These are phyloP conservation scores for Solanum infundibuliforme DNA, from an alignment of 257 asterid genomes.

Conservation along the genomic window DNA sequence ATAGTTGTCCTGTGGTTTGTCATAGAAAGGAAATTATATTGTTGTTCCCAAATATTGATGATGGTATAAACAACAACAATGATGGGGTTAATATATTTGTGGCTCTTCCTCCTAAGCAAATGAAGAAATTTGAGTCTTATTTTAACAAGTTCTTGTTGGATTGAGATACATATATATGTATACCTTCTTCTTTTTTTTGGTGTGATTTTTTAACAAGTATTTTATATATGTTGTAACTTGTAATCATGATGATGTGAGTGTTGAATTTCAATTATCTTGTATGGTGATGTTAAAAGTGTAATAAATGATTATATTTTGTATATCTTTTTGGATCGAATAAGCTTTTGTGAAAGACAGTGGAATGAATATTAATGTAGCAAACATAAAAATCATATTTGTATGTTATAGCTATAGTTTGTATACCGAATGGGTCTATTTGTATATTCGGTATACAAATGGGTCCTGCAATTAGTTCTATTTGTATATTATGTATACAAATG, in stretches of 20 bases:
- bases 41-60: slow-evolving; percentile 48
- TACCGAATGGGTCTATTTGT: too few relatives aligned
- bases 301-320: not conserved
- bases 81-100: slow-evolving; percentile 63
- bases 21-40: slow-evolving; percentile 66
- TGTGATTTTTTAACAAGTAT: too few relatives aligned
- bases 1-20: slow-evolving; percentile 76
- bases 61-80: slow-evolving; percentile 13
- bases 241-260: not conserved
- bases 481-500: too few relatives aligned
- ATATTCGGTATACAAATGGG: too few relatives aligned
- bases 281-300: not conserved
- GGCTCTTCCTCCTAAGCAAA: slow-evolving; percentile 66
- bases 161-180: not conserved
- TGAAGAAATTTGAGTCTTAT: slow-evolving; percentile 42
- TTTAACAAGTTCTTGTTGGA: slow-evolving; percentile 28
- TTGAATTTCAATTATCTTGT: not conserved
- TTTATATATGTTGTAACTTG: not conserved
- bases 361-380: not conserved
- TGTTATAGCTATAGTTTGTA: too few relatives aligned
- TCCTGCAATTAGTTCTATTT: too few relatives aligned
- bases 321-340: not conserved
- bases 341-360: not conserved
- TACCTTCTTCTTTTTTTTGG: not conserved
- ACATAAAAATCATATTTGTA: too few relatives aligned